These are phyloP conservation scores for Aspergillus sparsus DNA, from an alignment of 495 filamentous ascomycete genomes.

Conservation along the genomic window DNA sequence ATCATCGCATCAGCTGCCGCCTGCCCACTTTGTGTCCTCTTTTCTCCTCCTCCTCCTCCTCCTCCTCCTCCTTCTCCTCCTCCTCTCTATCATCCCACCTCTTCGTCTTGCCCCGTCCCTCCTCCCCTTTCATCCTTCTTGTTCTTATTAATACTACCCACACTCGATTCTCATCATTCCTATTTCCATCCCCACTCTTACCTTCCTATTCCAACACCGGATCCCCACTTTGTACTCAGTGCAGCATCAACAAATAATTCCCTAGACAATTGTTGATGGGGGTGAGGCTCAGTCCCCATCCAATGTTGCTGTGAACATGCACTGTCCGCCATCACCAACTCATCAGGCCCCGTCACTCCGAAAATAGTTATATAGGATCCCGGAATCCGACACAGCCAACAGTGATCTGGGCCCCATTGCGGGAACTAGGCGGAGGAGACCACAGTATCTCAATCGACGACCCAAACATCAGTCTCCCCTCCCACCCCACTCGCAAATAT, in stretches of 20 bases:
- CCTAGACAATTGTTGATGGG: slow-evolving; percentile 37
- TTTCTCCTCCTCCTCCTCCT: slow-evolving; percentile 13
- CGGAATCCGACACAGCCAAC: not conserved
- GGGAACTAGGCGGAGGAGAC: not conserved
- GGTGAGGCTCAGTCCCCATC: slow-evolving; percentile 43
- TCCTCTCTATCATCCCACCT: slow-evolving; percentile 10
- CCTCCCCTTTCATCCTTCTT: not conserved
- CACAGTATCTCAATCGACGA: slow-evolving; percentile 22
- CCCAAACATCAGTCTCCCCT: not conserved
- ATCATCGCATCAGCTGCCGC: slow-evolving; percentile 41
- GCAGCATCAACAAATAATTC: not conserved
- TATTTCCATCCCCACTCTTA: not conserved
- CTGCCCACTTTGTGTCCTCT: slow-evolving; percentile 15
- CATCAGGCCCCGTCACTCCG: slow-evolving; percentile 17
- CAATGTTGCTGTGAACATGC: slow-evolving; percentile 40
- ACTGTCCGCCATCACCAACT: slow-evolving; percentile 25
- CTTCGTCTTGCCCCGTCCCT: not conserved
- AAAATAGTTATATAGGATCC: slow-evolving; percentile 16
- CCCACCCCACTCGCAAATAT: not conserved
- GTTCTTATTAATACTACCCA: not conserved
- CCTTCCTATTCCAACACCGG: not conserved
- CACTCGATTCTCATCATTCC: not conserved
- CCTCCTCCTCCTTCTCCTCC: slow-evolving; percentile 4
- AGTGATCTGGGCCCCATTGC: slow-evolving; percentile 3
- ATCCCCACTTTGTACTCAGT: not conserved